Base-by-base conservation (phyloP, 2,329 filamentous ascomycete species). In the Fusarium anthophilum region DNA sequence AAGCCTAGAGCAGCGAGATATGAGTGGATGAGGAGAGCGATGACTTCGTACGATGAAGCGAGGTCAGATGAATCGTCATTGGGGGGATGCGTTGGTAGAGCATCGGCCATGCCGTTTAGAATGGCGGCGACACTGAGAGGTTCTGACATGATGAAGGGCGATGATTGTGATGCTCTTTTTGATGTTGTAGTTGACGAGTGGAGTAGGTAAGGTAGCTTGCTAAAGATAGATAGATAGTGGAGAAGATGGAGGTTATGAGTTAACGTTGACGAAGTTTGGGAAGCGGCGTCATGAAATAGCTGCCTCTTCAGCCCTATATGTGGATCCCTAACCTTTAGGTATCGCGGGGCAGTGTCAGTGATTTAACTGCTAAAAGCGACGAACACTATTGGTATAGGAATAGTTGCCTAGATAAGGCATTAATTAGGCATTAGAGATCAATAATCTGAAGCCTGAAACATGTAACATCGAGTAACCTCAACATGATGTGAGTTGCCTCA, bases 1-100 rank as follows among this genome's bases (percentile, higher is more conserved):
- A 98, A 98, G 72, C 91, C 93, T 6, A 96, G 90, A 14, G 92
- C 91, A 30, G 90, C 81, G 91, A 98, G 93, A 78, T 92, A 94
- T 8, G 94, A 93, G 82, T 99, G 96, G 26, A 92, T 87, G 72
- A 97, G 92, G 30, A 98, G 88, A 22, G 94, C 94, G 69, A 98
- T 86, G 54, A 93, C 94, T 84, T 98, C 95, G 81, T 93, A 94
- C 0, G 92, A 89, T 66, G 89, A 92, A 75, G 91, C 91, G 37
- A 95, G 80, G 74, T 91, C 89, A 9, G 90, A 91, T n/a, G 84
- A 86, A 24, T 86, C 86, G 78, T 91, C 89, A 69, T 80, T 84
- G 56, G 83, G 79, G 1, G 82, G 74, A 74, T 90, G 89, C 5
- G 86, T 87, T 15, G 90, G 89, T 60, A 92, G 81, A 37, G 89